Base-by-base conservation (phyloP, 345 rosid species). In the Nephelium lappaceum region DNA sequence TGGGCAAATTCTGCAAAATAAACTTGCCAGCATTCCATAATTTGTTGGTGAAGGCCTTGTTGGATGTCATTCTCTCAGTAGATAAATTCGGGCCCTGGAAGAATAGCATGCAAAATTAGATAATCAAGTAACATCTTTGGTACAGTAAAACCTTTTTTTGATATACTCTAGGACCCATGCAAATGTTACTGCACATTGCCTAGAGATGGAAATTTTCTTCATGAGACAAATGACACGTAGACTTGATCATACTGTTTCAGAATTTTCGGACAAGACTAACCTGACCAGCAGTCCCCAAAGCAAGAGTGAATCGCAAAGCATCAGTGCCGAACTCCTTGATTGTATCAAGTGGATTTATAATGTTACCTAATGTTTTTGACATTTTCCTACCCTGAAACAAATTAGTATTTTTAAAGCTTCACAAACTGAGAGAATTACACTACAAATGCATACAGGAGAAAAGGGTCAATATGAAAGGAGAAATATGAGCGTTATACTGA, bases 11-110 rank as follows among this genome's bases (percentile, higher is more conserved):
- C 83, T 93, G 98, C 83, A 95, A 78, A 74, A 93, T 86, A 85
- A 93, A 95, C 89, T 95, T 95, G 78, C 99, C 97, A 81, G 99
- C 99, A 89, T 95, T 95, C 99, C 99, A 95, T 43, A 95, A 82
- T 85, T 95, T 95, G 85, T 95, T 95, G 43, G 98, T 95, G 85
- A 95, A 95, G 71, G 96, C 96, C 84, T 93, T 95, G 89, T 93
- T 95, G 65, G 98, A 90, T 70, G 95, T 90, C 89, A 95, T 86
- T 86, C 97, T 93, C 86, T 95, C 99, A 63, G 89, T 87, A 31
- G 98, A 95, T 84, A 95, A 88, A 87, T 91, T 95, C 71, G 93
- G 92, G 82, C 93, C 99, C 99, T 95, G 84, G 67, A 84, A 77
- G 55, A 69, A 81, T 71, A 73, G 65, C 76, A 76, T 61, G 79